These are phyloP conservation scores for Epichloe brachyelytri DNA, from an alignment of 2,329 filamentous ascomycete species.

Conservation along the genomic window DNA sequence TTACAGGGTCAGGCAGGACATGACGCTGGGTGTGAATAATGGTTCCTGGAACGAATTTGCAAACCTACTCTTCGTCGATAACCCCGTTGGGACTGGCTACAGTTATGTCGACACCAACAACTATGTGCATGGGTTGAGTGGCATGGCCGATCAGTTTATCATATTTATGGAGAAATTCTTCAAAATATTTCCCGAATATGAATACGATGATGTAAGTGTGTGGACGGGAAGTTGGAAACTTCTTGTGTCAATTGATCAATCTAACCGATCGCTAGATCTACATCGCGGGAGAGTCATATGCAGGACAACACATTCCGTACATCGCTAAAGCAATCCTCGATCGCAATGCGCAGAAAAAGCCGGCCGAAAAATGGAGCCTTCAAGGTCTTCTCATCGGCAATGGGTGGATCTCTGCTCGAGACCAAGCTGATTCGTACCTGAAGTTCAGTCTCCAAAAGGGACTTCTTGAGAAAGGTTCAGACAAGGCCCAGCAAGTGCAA, in stretches of 20 bases:
- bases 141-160: slow-evolving; percentile 85
- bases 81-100: slow-evolving; percentile 91
- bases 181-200: slow-evolving; percentile 77
- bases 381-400: slow-evolving; percentile 88
- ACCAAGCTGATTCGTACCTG: slow-evolving; percentile 84
- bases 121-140: slow-evolving; percentile 70
- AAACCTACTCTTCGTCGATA: slow-evolving; percentile 92
- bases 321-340: slow-evolving; percentile 84
- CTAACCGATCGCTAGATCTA: slow-evolving; percentile 51
- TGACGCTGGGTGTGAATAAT: slow-evolving; percentile 63
- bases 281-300: slow-evolving; percentile 90
- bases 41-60: slow-evolving; percentile 99
- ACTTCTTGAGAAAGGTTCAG: slow-evolving; percentile 55
- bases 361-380: slow-evolving; percentile 51
- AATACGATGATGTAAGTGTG: slow-evolving; percentile 70
- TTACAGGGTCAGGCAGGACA: slow-evolving; percentile 69
- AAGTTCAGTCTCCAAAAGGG: slow-evolving; percentile 67
- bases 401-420: slow-evolving; percentile 83
- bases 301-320: slow-evolving; percentile 93
- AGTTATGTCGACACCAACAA: slow-evolving; percentile 89
- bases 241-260: no score
- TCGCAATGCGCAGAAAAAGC: slow-evolving; percentile 54
- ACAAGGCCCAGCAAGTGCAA: slow-evolving; percentile 52
- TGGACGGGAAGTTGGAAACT: no score
- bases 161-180: slow-evolving; percentile 89